Base-by-base conservation (phyloP, 208 protist species). In the Trypanosoma conorhini region DNA sequence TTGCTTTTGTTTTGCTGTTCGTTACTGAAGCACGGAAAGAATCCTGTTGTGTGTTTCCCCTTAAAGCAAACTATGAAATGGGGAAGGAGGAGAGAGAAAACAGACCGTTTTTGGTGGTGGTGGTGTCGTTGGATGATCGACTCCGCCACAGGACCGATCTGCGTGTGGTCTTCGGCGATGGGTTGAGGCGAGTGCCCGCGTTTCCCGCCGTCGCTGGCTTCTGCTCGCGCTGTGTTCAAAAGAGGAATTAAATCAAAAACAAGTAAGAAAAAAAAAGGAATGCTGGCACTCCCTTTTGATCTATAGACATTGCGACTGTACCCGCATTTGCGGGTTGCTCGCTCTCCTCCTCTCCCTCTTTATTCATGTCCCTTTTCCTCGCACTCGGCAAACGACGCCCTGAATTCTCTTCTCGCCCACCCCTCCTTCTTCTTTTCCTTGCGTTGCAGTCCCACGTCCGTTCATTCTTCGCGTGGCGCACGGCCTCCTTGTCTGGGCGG, bases 381-480 rank as follows among this genome's bases (percentile, higher is more conserved):
- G 3, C 9, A 3, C 46, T 51, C 21, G 15, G 19, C 46, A 46
- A 19, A 12, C 8, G 42, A 13, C 42, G 42, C 15, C 42, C 8
- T 46, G 42, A 46, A 12, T 19, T 21, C 15, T 58, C n/a, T 52
- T 62, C 22, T 38, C 28, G 5, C 51, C 28, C 46, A 3, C 48
- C 28, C 55, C 67, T 62, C 44, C 60, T 74, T 69, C 31, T 60
- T 42, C 7, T 55, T 10, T 70, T 30, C 22, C 10, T 67, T 60
- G 48, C 21, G 12, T 73, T 51, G 57, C 8, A 24, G 24, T 28
- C 72, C 22, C 31, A 60, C 26, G 17, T 56, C n/a, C 19, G 1
- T 55, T 31, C 28, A 46, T 52, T 67, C n/a, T 8, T 56, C 26
- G 17, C 52, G 46, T 57, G 24, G 48, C 21, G 31, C 40, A 30